These are phyloP conservation scores for Neoscytalidium dimidiatum DNA, from an alignment of 2,329 filamentous ascomycete species.

Conservation along the genomic window DNA sequence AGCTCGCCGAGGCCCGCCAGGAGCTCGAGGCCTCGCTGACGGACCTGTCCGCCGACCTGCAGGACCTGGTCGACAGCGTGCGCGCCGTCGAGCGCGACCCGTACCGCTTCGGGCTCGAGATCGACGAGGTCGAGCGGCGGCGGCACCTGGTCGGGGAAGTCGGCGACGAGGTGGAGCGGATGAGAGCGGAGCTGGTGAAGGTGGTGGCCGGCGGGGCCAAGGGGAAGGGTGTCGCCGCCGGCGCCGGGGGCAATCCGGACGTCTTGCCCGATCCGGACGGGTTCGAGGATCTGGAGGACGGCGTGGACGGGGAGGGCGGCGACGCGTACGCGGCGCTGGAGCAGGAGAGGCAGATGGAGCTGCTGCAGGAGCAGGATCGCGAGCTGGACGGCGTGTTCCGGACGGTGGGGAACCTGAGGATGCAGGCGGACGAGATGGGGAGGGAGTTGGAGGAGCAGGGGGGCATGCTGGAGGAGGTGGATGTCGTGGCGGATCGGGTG, in stretches of 20 bases:
- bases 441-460: conserved; percentile 93
- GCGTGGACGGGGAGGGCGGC: conserved; percentile 23
- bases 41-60: conserved; percentile 77
- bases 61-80: conserved; percentile 85
- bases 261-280: conserved; percentile 26
- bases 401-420: conserved; percentile 85
- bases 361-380: conserved; percentile 94
- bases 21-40: conserved; percentile 80
- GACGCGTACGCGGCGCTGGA: conserved; percentile 49
- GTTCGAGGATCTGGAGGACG: conserved; percentile 40
- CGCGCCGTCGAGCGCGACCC: conserved; percentile 85
- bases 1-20: conserved; percentile 62
- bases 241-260: conserved; percentile 33
- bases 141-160: conserved; percentile 84
- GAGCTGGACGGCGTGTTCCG: conserved; percentile 89
- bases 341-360: conserved; percentile 83
- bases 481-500: conserved; percentile 82
- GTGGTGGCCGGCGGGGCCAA: conserved; percentile 42
- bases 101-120: conserved; percentile 80
- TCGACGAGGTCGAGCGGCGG: conserved; percentile 78
- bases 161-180: conserved; percentile 83
- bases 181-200: conserved; percentile 76
- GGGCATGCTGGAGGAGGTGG: conserved; percentile 83
- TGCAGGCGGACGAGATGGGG: conserved; percentile 95
- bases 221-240: conserved; percentile 35